Percentiles rank a stretch among this genome's conserved stretches.
phyloP scores from a whole-genome alignment of 495 filamentous ascomycete genomes.

The Sphaerosporella brunnea region DNA sequence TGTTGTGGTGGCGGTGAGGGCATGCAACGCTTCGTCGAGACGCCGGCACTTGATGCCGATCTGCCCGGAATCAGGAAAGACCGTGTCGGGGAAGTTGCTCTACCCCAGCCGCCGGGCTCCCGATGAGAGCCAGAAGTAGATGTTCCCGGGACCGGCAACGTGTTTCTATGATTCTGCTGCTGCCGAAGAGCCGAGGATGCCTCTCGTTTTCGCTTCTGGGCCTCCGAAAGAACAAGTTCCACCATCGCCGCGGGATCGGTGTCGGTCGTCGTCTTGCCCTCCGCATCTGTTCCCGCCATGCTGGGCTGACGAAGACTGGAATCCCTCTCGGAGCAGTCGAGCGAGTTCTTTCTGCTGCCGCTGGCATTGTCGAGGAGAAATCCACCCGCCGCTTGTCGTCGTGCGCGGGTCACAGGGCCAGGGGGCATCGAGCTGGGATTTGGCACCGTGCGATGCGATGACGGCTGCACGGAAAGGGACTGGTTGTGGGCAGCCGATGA shows the following conservation, averaged over 20 bases:
- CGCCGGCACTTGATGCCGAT: not conserved
- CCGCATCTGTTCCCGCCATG: not conserved
- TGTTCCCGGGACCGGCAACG: not conserved
- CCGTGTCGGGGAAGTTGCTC: not conserved
- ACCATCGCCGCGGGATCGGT: conserved; percentile 11
- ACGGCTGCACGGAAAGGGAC: conserved; percentile 5
- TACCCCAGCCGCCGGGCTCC: not conserved
- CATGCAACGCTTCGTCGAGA: conserved; percentile 7
- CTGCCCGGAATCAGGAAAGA: conserved; percentile 3
- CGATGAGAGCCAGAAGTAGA: not conserved
- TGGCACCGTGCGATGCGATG: conserved; percentile 10
- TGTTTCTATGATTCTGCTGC: not conserved
- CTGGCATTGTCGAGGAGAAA: conserved; percentile 18
- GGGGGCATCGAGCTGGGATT: conserved; percentile 11
- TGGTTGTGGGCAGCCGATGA: not conserved
- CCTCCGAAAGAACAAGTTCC: conserved; percentile 1
- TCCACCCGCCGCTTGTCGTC: conserved; percentile 11
- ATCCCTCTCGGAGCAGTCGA: not conserved
- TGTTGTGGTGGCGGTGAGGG: conserved; percentile 13
- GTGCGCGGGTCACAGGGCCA: conserved; percentile 4
- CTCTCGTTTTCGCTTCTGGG: conserved; percentile 2
- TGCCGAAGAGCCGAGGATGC: not conserved
- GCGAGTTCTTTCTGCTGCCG: not conserved
- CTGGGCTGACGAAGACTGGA: not conserved
- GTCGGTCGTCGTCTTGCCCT: not conserved